A percentile compares a stretch with the other conserved stretches of the same genome.
phyloP scores from a whole-genome alignment of 148 eudicot genomes.

The Hydrangea macrophylla region DNA sequence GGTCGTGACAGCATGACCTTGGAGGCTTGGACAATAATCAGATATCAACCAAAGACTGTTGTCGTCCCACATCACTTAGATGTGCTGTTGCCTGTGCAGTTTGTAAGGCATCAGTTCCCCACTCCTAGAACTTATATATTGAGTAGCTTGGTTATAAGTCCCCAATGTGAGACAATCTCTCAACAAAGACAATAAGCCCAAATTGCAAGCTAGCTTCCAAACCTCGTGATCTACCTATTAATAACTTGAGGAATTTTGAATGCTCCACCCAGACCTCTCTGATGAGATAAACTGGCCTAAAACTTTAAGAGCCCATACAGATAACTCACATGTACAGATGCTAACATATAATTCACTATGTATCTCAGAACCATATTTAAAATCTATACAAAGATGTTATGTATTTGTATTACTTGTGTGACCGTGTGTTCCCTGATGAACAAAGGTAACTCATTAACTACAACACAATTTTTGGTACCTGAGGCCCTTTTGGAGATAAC shows the following conservation, averaged over 20 bases:
- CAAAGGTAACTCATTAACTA: not conserved
- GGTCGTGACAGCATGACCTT: no score
- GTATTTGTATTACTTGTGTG: no score
- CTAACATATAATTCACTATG: not conserved
- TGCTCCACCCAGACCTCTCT: not conserved
- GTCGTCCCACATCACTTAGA: no score
- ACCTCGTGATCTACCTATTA: not conserved
- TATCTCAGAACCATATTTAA: not conserved
- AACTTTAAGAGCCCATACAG: not conserved
- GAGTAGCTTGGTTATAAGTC: no score
- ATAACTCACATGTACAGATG: not conserved
- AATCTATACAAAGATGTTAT: no score
- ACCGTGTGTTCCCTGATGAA: not conserved
- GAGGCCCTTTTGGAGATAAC: constrained; percentile 38
- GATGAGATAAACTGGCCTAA: not conserved
- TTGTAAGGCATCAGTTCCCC: no score
- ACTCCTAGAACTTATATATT: no score
- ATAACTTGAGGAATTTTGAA: not conserved
- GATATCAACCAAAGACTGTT: no score
- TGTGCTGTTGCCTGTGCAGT: no score
- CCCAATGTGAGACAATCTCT: no score
- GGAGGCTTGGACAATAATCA: no score
- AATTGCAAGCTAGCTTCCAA: not conserved
- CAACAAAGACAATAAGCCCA: not conserved
- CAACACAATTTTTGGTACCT: constrained; percentile 38